phyloP scores from a whole-genome alignment of 2,329 filamentous ascomycete genomes.

The Juglanconis oblonga region DNA sequence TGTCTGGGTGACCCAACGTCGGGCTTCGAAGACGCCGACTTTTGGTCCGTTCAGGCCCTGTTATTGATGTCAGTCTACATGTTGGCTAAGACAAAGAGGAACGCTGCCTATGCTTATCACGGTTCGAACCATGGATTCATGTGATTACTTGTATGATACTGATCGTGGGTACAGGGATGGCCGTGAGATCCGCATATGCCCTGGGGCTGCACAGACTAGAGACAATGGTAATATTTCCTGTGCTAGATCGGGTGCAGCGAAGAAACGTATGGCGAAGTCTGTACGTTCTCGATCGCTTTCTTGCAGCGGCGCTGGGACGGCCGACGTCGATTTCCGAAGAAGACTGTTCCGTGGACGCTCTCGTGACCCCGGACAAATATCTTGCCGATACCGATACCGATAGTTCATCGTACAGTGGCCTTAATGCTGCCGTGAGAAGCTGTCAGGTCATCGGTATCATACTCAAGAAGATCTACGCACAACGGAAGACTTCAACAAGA shows the following conservation, averaged over 20 bases:
- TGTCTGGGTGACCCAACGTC: slow-evolving; percentile 42
- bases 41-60: slow-evolving; percentile 64
- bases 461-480: slow-evolving; percentile 58
- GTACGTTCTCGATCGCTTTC: slow-evolving; percentile 62
- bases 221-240: slow-evolving; percentile 50
- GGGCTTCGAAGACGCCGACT: slow-evolving; percentile 59
- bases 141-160: not conserved
- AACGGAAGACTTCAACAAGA: slow-evolving; percentile 54
- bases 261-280: slow-evolving; percentile 63
- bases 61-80: slow-evolving; percentile 63
- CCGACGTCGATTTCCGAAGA: slow-evolving; percentile 60
- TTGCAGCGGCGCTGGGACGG: slow-evolving; percentile 60
- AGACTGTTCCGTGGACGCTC: slow-evolving; percentile 54
- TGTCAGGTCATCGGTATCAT: slow-evolving; percentile 57
- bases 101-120: slow-evolving; percentile 60
- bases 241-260: slow-evolving; percentile 43
- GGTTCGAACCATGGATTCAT: slow-evolving; percentile 38
- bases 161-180: slow-evolving; percentile 47
- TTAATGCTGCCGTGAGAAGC: slow-evolving; percentile 56
- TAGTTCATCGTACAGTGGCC: slow-evolving; percentile 27
- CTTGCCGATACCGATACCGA: slow-evolving; percentile 19
- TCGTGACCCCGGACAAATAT: slow-evolving; percentile 25
- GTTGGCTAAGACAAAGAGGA: slow-evolving; percentile 59
- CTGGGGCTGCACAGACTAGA: slow-evolving; percentile 62
- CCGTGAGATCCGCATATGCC: slow-evolving; percentile 60